These are phyloP conservation scores for Coffea eugenioides DNA, from an alignment of 257 asterid species.

Conservation along the genomic window DNA sequence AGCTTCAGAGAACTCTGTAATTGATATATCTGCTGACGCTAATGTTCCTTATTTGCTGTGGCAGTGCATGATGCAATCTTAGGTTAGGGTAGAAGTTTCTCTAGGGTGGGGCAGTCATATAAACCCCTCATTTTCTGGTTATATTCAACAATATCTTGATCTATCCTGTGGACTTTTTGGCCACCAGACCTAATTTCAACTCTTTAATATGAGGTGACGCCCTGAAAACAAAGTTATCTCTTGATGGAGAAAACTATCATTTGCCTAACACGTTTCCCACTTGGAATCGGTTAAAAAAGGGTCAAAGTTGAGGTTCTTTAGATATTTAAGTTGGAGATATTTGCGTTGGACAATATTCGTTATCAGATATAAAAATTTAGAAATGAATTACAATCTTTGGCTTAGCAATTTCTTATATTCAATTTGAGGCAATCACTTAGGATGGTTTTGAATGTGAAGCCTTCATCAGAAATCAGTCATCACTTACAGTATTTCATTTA, in stretches of 20 bases:
- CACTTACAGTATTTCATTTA: not conserved
- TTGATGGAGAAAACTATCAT: constrained; percentile 7
- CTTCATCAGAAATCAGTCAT: not conserved
- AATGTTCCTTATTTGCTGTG: too few species aligned
- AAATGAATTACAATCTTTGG: not conserved
- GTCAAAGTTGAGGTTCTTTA: not conserved
- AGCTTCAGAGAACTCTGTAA: too few species aligned
- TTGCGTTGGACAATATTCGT: not conserved
- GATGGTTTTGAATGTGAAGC: not conserved
- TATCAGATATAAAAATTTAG: not conserved
- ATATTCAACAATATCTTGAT: not conserved
- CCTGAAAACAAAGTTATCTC: not conserved
- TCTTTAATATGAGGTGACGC: not conserved
- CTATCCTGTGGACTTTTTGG: too few species aligned
- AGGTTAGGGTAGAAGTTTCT: too few species aligned
- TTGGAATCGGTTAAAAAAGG: not conserved
- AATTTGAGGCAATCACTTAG: not conserved
- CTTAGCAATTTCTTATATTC: not conserved
- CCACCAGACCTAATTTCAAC: not conserved
- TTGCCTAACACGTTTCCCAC: constrained; percentile 8
- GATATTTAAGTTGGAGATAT: not conserved
- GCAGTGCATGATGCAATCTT: too few species aligned
- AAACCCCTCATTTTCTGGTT: too few species aligned
- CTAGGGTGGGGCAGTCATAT: too few species aligned
- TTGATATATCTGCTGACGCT: too few species aligned